These are phyloP conservation scores for Leccinum subgranulosum DNA, from an alignment of 768 basidiomycete genomes.

Conservation along the genomic window DNA sequence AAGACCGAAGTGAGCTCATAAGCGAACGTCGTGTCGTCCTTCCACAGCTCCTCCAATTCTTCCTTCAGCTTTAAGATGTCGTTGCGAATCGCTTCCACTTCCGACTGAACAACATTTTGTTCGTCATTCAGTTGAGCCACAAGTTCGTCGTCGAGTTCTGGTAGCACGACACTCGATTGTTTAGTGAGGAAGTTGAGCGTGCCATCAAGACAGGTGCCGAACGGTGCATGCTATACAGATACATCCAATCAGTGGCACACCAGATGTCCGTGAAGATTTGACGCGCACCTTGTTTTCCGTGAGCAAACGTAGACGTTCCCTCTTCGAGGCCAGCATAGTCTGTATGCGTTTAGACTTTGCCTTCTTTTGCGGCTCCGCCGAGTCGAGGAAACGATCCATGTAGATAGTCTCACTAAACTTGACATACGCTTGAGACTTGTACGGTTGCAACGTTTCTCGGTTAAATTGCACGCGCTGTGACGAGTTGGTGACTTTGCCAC, in stretches of 20 bases:
- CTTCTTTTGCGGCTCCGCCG: conserved; percentile 68
- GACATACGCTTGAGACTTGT: conserved; percentile 95
- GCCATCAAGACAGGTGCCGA: conserved; percentile 50
- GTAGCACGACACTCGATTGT: conserved; percentile 41
- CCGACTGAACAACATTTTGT: conserved; percentile 45
- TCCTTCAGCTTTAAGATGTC: conserved; percentile 55
- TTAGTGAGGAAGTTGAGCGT: conserved; percentile 57
- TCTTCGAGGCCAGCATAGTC: conserved; percentile 53
- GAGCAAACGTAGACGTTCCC: conserved; percentile 67
- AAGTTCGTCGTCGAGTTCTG: conserved; percentile 62
- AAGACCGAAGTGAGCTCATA: conserved; percentile 95
- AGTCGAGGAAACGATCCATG: conserved; percentile 90
- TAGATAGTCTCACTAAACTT: conserved; percentile 83
- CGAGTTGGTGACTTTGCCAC: conserved; percentile 5
- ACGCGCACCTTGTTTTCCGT: conserved; percentile 66
- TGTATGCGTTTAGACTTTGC: conserved; percentile 69
- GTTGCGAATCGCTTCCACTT: conserved; percentile 54
- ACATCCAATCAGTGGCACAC: neutral
- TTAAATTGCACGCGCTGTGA: conserved; percentile 90
- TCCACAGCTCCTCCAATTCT: conserved; percentile 75
- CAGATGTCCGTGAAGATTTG: neutral
- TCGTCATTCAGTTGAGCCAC: conserved; percentile 52
- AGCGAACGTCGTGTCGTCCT: conserved; percentile 56
- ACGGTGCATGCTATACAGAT: conserved; percentile 59
- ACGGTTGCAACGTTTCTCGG: conserved; percentile 83